Base-by-base conservation (phyloP, 2,329 filamentous ascomycete genomes). In the Chrysoporthe puriensis region DNA sequence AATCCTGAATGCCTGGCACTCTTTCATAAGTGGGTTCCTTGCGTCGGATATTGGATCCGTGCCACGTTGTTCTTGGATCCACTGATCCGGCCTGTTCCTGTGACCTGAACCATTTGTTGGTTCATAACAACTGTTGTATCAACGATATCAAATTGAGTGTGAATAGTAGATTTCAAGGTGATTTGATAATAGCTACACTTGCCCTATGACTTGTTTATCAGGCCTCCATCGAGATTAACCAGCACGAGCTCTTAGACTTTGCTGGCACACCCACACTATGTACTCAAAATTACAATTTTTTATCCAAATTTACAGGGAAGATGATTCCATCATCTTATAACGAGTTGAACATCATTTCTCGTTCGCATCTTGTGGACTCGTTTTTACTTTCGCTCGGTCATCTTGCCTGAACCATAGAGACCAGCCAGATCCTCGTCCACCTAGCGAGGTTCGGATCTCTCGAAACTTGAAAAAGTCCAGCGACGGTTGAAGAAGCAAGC, bases 331-430 rank as follows among this genome's bases (percentile, higher is more conserved):
- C 5, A 32, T 8, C 26, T 26, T 26, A 26, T 26, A 26, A 26
- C 26, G 32, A 13, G 32, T 13, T 32, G 50, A 43, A 63, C 42
- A 32, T 61, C 8, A 61, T 36, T 59, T 67, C 26, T 43, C 42
- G n/a, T 56, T 32, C 62, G 61, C 43, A 34, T 56, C 58, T 36
- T 42, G 48, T 21, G 36, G 43, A 14, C 43, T 40, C 18, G 26
- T 4, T 44, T 42, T 64, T 14, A 16, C 66, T 9, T 61, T 67
- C 36, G 50, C 44, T 16, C 62, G 5, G 2, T 68, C 66, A 13
- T 68, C 63, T 18, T 64, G 18, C n/a, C 52, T 68, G 36, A 68
- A 68, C 66, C 63, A 68, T 48, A 40, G 9, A 13, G 66, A 68
- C 66, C 66, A 68, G 21, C 58, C 66, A 32, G 66, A 68, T n/a